These are phyloP conservation scores for Auriscalpium orientale DNA, from an alignment of 768 basidiomycete genomes.

Conservation along the genomic window DNA sequence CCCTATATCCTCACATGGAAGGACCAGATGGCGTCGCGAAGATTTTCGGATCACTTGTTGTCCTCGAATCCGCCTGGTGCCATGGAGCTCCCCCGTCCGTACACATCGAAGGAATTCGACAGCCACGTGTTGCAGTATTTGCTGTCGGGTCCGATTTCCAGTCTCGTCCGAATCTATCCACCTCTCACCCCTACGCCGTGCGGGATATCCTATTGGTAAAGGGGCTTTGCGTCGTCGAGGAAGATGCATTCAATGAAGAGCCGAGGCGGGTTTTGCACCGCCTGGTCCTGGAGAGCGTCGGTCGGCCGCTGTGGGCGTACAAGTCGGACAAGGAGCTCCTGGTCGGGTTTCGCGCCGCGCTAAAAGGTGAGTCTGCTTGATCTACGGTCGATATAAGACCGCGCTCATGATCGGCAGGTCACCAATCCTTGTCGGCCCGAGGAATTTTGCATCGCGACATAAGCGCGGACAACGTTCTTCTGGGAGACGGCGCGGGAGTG, in stretches of 20 bases:
- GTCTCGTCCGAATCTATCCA: no score
- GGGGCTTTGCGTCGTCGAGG: no score
- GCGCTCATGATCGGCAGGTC: background rate
- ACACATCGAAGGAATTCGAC: no score
- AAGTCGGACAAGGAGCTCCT: background rate
- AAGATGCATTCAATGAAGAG: no score
- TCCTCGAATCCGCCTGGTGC: no score
- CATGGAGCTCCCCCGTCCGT: no score
- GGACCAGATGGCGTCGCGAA: no score
- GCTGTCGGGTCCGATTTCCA: no score
- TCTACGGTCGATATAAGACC: background rate
- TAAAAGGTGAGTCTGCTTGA: background rate
- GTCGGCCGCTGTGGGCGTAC: background rate
- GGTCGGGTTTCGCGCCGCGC: background rate
- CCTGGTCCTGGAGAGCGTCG: background rate
- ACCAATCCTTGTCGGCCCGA: background rate
- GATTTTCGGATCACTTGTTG: no score
- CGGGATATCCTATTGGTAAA: no score
- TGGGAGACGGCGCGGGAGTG: background rate
- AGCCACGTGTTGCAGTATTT: no score
- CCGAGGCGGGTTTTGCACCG: background rate
- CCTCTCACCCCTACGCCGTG: constrained; percentile 5
- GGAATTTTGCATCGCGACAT: background rate
- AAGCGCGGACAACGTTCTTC: background rate
- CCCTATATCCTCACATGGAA: no score